Base-by-base conservation (phyloP, 2,329 filamentous ascomycete species). In the Trematosphaeria pertusa region DNA sequence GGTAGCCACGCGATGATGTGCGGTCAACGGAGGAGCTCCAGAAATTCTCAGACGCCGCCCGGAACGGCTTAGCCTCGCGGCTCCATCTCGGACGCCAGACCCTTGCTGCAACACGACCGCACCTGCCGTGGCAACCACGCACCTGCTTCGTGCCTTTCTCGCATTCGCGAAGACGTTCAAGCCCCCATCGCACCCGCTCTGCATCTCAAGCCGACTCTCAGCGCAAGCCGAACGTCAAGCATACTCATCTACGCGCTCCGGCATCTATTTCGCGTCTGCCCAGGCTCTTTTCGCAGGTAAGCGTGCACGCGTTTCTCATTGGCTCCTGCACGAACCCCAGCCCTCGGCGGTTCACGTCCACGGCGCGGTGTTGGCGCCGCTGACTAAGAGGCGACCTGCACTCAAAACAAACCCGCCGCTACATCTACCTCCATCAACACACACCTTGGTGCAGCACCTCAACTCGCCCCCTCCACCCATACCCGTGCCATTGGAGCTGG, bases 381-480 rank as follows among this genome's bases (percentile, higher is more conserved):
- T 62, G 54, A 58, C 62, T 62, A 58, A 56, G 53, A n/a, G 33
- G 18, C 14, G 37, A 49, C 53, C 56, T 52, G 49, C 58, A 54
- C 58, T 28, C 64, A 69, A 68, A 71, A 69, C 64, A 70, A 70
- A 69, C 59, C 63, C 49, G 50, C 58, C 52, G 48, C 58, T 61
- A 56, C 63, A 50, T 57, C 58, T 38, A 46, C 57, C 54, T 56
- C 58, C 55, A 61, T 62, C 63, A 69, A 68, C 66, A 69, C 54
- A 56, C 61, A 67, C 66, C 63, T 65, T 60, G 62, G 63, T 61
- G 61, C 65, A 59, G 58, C 59, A 53, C 52, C 50, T 31, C 54
- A 47, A 52, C 52, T 58, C 49, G 47, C 54, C 48, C 57, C 48
- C 53, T 47, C 53, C 49, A 50, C 57, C 50, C 46, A 50, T 53